Conservation (phyloP, 202 grass and related monocot species). For the Panicum virgatum region DNA sequence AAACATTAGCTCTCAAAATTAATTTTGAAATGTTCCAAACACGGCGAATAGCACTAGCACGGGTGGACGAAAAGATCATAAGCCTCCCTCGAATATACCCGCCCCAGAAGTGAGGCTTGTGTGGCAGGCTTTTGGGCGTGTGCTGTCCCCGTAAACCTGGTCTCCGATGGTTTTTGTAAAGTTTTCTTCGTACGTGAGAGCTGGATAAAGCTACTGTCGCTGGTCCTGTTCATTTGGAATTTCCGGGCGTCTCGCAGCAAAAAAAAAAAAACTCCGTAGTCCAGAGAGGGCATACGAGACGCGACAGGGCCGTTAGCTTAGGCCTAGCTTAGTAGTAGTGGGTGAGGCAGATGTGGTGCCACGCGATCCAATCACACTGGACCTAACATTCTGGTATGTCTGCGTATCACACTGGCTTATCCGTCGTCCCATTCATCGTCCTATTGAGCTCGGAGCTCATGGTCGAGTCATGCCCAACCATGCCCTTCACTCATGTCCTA, state of each 20-base stretch:
- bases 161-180: neutral
- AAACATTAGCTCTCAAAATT: too few relatives aligned
- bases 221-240: too few relatives aligned
- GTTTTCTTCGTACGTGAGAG: neutral
- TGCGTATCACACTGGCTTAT: neutral
- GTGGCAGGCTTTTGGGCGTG: conserved; percentile 27
- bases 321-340: too few relatives aligned
- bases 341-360: neutral
- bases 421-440: too few relatives aligned
- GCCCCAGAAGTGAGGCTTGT: neutral
- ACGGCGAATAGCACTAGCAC: too few relatives aligned
- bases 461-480: too few relatives aligned
- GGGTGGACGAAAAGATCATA: too few relatives aligned
- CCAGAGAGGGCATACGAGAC: neutral
- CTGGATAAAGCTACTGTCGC: neutral
- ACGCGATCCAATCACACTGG: neutral
- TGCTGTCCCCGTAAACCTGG: conserved; percentile 28
- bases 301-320: neutral
- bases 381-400: neutral
- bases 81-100: conserved; percentile 32
- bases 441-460: too few relatives aligned
- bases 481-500: neutral
- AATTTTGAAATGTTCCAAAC: too few relatives aligned
- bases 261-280: too few relatives aligned
- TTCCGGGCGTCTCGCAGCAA: too few relatives aligned